phyloP scores from a whole-genome alignment of 768 basidiomycete species.

The Zangia roseola region DNA sequence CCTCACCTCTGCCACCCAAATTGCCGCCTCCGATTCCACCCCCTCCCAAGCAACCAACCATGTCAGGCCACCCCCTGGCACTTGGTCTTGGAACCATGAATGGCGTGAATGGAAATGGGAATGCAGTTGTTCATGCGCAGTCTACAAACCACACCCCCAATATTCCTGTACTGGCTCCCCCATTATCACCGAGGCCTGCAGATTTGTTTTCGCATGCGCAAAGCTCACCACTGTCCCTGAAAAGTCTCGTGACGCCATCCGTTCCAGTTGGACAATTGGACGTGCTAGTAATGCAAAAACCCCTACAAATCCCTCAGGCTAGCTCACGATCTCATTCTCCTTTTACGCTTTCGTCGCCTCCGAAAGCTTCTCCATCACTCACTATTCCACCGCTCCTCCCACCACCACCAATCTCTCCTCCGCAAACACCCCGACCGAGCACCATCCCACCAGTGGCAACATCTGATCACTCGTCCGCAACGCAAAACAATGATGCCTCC shows the following conservation, averaged over 20 bases:
- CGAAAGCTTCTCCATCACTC: constrained; percentile 22
- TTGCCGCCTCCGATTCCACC: constrained; percentile 49
- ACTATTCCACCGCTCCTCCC: constrained; percentile 30
- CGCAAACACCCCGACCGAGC: constrained; percentile 32
- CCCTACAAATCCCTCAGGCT: constrained; percentile 18
- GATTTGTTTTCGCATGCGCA: constrained; percentile 15
- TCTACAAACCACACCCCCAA: constrained; percentile 1
- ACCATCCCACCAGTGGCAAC: constrained; percentile 4
- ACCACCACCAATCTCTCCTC: constrained; percentile 29
- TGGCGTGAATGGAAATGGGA: not conserved
- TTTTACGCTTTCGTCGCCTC: constrained; percentile 24
- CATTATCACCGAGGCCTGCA: constrained; percentile 34
- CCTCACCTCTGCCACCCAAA: constrained; percentile 40
- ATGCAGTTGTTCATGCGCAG: not conserved
- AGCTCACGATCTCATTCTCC: constrained; percentile 18
- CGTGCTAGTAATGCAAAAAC: constrained; percentile 13
- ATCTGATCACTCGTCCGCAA: constrained; percentile 9
- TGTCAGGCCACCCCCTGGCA: constrained; percentile 12
- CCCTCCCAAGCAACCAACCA: constrained; percentile 28
- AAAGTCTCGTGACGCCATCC: not conserved
- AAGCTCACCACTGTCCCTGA: constrained; percentile 11
- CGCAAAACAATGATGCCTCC: constrained; percentile 2
- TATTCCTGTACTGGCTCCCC: constrained; percentile 17
- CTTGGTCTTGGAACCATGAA: constrained; percentile 1
- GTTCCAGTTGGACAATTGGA: constrained; percentile 1